Evolutionary conservation across 2,329 filamentous ascomycete species (phyloP).

Genomic region (Arthrobotrys pseudoclavata): DNA sequence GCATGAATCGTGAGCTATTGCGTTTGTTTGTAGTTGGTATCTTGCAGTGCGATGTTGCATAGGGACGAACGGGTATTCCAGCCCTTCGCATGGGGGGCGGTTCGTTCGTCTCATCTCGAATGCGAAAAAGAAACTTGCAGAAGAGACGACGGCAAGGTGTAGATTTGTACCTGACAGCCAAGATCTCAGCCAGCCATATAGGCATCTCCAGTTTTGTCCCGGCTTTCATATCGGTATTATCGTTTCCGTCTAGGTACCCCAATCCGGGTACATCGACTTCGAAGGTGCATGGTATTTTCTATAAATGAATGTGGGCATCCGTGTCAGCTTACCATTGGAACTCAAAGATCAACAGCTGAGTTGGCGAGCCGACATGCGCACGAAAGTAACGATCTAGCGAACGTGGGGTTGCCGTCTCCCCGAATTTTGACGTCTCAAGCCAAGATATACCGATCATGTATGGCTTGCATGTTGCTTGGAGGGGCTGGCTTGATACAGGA

Average conservation of each 20-base stretch:
- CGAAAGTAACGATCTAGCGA: too few species aligned
- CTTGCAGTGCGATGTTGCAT: background rate
- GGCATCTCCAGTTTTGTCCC: conserved; percentile 86
- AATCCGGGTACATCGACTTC: conserved; percentile 88
- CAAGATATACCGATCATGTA: conserved; percentile 23
- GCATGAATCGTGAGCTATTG: conserved; percentile 17
- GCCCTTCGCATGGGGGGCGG: background rate
- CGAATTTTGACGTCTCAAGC: background rate
- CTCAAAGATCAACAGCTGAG: background rate
- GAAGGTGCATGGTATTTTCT: conserved; percentile 97
- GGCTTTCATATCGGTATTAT: conserved; percentile 78
- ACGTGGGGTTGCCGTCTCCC: background rate
- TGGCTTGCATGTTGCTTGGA: conserved; percentile 23
- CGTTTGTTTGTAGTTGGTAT: background rate
- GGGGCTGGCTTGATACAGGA: background rate
- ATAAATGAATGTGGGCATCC: conserved; percentile 41
- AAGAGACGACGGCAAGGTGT: background rate
- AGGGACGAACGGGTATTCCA: background rate
- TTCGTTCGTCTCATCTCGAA: conserved; percentile 36
- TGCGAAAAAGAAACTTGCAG: conserved; percentile 64
- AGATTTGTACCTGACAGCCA: conserved; percentile 73
- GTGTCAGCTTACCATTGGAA: conserved; percentile 58
- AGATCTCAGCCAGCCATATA: conserved; percentile 94
- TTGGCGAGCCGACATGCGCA: too few species aligned
- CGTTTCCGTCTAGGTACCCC: conserved; percentile 89